Conservation (phyloP, 2,329 filamentous ascomycete genomes). For the Elsinoe batatas region DNA sequence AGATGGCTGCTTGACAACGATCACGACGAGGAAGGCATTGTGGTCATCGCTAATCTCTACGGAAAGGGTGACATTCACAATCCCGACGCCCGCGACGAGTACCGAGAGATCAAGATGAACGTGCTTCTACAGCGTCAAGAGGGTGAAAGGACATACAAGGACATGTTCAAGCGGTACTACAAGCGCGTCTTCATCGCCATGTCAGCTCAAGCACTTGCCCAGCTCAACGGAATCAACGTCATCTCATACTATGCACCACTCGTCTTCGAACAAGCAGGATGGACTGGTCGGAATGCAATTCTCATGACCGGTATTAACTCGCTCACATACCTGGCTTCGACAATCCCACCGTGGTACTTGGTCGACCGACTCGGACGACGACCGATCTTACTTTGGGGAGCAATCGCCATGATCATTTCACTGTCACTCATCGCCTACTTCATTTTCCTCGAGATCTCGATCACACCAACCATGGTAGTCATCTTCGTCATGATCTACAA, state of each 20-base stretch:
- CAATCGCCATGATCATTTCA: constrained; percentile 74
- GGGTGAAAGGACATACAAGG: constrained; percentile 78
- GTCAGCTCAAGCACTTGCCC: constrained; percentile 86
- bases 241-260: constrained; percentile 94
- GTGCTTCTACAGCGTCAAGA: constrained; percentile 89
- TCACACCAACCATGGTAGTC: constrained; percentile 73
- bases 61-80: constrained; percentile 93
- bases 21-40: constrained; percentile 94
- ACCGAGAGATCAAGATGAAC: constrained; percentile 97
- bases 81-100: constrained; percentile 84
- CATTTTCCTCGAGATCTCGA: constrained; percentile 54
- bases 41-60: constrained; percentile 95
- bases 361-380: constrained; percentile 84
- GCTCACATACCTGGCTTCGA: constrained; percentile 78
- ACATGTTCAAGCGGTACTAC: constrained; percentile 86
- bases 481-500: constrained; percentile 95
- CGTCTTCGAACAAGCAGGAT: constrained; percentile 87
- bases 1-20: constrained; percentile 98
- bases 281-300: constrained; percentile 75
- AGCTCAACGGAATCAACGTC: constrained; percentile 94
- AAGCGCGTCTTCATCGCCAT: constrained; percentile 92
- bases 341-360: constrained; percentile 88
- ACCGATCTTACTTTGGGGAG: constrained; percentile 75
- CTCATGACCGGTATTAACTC: constrained; percentile 93
- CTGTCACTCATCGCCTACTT: constrained; percentile 85